A percentile compares a stretch with the other conserved stretches of the same genome.
Conservation (phyloP, 352 stramenopile genomes). For the Pythium guiyangense region DNA sequence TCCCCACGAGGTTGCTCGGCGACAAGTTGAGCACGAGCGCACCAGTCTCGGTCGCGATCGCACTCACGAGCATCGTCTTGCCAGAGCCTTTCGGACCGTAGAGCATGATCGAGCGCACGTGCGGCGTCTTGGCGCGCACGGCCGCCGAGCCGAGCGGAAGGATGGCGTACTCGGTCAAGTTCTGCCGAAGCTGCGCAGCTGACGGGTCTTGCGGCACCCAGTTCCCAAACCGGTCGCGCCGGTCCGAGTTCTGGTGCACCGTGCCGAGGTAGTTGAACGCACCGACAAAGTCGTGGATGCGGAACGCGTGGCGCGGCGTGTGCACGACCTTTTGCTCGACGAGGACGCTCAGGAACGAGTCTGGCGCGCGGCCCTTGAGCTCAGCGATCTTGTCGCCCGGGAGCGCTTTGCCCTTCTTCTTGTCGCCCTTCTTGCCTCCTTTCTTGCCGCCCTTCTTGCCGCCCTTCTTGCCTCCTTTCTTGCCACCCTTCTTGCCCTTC, state of each 20-base stretch:
- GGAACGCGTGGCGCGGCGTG: constrained; percentile 24
- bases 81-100: constrained; percentile 90
- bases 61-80: constrained; percentile 92
- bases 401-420: constrained; percentile 65
- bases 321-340: constrained; percentile 90
- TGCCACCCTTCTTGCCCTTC: constrained; percentile 70
- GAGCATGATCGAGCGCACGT: constrained; percentile 90
- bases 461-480: constrained; percentile 58
- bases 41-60: constrained; percentile 89
- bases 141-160: constrained; percentile 78
- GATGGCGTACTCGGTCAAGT: constrained; percentile 89
- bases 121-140: constrained; percentile 66
- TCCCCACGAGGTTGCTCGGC: constrained; percentile 89
- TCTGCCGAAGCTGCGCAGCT: constrained; percentile 87
- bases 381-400: constrained; percentile 90
- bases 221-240: constrained; percentile 65
- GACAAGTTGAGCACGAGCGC: constrained; percentile 95
- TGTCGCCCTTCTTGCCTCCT: constrained; percentile 67
- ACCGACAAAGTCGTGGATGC: constrained; percentile 83
- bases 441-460: constrained; percentile 68
- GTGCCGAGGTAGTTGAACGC: constrained; percentile 91
- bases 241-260: constrained; percentile 56
- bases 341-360: constrained; percentile 89
- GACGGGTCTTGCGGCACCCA: constrained; percentile 91
- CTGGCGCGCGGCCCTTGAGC: constrained; percentile 83